Base-by-base conservation (phyloP, 2,329 filamentous ascomycete species). In the Lecanosticta acicola region DNA sequence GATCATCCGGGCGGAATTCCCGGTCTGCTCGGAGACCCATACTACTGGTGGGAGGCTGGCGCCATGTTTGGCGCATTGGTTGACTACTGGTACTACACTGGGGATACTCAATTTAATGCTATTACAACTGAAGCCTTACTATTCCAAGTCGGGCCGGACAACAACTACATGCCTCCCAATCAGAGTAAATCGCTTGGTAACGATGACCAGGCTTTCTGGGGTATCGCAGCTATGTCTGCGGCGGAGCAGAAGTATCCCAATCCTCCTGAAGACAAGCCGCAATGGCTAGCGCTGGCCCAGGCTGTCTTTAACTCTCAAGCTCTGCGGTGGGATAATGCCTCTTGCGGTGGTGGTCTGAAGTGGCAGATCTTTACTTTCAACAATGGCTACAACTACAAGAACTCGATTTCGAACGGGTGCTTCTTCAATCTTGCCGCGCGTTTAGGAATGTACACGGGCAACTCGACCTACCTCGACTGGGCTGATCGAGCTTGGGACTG, bases 41-140 rank as follows among this genome's bases (percentile, higher is more conserved):
- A 83, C 62, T 86, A 85, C 71, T 87, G 83, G 83, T 87, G 83
- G 83, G 80, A 87, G 61, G 80, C 79, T 9, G 64, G 64, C n/a
- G 63, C 61, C 34, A 65, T 87, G 67, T 84, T 83, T 73, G 80
- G 81, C 51, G 77, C 80, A 1, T 70, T 84, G 55, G 71, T 87
- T 36, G 81, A 86, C 63, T 87, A 87, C 66, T 84, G 81, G 79
- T 77, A 81, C 50, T 73, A 78, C 45, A 86, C 83, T 0, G 81
- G 80, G 49, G 83, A 87, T 63, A 58, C 66, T 4, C 75, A 74
- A 43, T 86, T 81, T 68, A 85, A 85, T 63, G 62, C 73, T 3
- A 71, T 78, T 11, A 69, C 81, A 18, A 77, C 71, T 45, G 60
- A 79, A 51, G 80, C 75, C 2, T 68, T 85, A 59, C 60, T 80